phyloP scores from a whole-genome alignment of 345 rosid species.

The Schrenkiella parvula region DNA sequence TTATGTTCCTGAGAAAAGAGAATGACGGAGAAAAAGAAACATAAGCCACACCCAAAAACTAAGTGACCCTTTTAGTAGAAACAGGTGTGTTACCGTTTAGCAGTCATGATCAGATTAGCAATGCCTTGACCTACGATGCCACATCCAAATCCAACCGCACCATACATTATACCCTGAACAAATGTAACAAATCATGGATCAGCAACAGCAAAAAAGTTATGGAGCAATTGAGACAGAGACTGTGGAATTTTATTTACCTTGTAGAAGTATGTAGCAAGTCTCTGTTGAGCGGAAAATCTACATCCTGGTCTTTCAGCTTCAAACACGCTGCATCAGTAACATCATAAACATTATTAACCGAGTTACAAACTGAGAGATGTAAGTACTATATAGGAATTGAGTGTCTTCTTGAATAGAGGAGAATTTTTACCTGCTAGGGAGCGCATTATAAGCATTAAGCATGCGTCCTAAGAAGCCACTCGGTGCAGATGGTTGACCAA shows the following conservation, averaged over 20 bases:
- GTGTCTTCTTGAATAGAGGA: neutral
- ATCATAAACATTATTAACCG: neutral
- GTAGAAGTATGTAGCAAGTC: conserved; percentile 70
- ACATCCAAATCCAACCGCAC: conserved; percentile 88
- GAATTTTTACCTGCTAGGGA: conserved; percentile 76
- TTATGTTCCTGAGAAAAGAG: conserved; percentile 49
- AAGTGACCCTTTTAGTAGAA: neutral
- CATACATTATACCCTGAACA: conserved; percentile 74
- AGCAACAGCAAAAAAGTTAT: neutral
- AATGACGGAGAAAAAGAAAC: neutral
- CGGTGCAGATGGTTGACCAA: conserved; percentile 61
- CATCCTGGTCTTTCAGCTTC: conserved; percentile 90
- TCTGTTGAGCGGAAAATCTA: conserved; percentile 58
- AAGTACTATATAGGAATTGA: neutral
- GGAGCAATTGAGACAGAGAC: neutral
- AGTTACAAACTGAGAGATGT: neutral
- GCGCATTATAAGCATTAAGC: conserved; percentile 74
- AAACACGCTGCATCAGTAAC: conserved; percentile 53
- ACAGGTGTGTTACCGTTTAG: conserved; percentile 57
- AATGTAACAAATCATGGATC: neutral
- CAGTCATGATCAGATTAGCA: conserved; percentile 90
- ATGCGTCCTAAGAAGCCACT: conserved; percentile 59
- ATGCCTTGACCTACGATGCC: conserved; percentile 92
- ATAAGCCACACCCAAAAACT: conserved; percentile 13
- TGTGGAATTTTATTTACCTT: conserved; percentile 38